Percentiles rank a stretch among this genome's conserved stretches.
phyloP scores from a whole-genome alignment of 768 basidiomycete species.

The Gymnopilus dilepis region DNA sequence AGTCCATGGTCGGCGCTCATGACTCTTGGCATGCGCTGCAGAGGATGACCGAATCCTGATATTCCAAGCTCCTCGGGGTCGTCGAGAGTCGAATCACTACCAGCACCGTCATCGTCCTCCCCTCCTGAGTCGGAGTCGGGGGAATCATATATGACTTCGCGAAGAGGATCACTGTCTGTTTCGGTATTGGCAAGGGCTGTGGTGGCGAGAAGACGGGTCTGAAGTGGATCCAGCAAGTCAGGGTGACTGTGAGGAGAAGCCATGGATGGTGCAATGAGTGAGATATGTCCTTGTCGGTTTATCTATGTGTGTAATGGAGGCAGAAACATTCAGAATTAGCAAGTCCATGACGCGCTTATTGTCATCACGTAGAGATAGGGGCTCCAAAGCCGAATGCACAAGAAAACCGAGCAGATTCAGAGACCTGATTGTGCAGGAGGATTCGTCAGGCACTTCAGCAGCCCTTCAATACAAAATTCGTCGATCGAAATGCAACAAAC shows the following conservation, averaged over 20 bases:
- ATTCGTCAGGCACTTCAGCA: background rate
- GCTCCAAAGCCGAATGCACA: constrained; percentile 10
- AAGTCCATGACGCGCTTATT: background rate
- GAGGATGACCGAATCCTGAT: constrained; percentile 36
- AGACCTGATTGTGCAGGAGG: background rate
- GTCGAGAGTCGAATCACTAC: constrained; percentile 40
- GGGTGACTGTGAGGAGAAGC: background rate
- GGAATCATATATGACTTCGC: constrained; percentile 28
- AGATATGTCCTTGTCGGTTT: background rate
- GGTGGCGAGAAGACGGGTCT: background rate
- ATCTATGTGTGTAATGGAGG: constrained; percentile 10
- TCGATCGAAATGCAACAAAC: constrained; percentile 1
- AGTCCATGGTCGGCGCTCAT: constrained; percentile 32
- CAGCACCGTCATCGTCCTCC: constrained; percentile 19
- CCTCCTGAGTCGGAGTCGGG: constrained; percentile 19
- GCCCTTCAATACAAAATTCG: background rate
- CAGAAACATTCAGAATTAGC: constrained; percentile 21
- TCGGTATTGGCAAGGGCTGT: background rate
- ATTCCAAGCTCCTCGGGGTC: constrained; percentile 25
- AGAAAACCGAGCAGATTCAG: background rate
- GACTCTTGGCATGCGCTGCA: constrained; percentile 39
- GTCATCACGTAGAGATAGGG: constrained; percentile 8
- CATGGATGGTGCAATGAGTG: background rate
- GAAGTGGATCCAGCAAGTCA: background rate
- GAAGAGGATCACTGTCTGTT: constrained; percentile 19